Base-by-base conservation (phyloP, 1,284 basidiomycete species). In the Termitomyces sp. region DNA sequence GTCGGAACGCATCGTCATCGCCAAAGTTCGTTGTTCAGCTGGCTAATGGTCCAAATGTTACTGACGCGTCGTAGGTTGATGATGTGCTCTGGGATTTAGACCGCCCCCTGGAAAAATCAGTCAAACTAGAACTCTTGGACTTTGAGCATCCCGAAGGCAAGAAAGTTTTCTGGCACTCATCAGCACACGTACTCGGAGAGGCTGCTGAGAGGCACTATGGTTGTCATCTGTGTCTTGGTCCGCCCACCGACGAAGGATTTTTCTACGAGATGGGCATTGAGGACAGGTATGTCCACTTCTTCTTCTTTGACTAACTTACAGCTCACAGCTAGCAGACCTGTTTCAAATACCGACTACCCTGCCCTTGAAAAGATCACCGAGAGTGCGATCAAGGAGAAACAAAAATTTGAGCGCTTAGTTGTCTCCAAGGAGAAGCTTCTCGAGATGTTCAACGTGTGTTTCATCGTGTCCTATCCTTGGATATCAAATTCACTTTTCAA, bases 161-260 rank as follows among this genome's bases (percentile, higher is more conserved):
- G 70, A 88, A 88, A 64, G 97, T 99, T 34, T 99, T 99, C 78
- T 99, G 97, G 97, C 97, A 99, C 70, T 98, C 96, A 24, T 98
- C 95, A 10, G 97, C 97, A 0, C 97, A 99, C 73, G 94, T 99
- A 54, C 81, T 99, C n/a, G 97, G 97, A 51, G 97, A 99, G 74
- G 92, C 97, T 44, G 87, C 94, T 43, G 97, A 99, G 72, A 83
- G 92, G 57, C 94, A 97, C 71, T 98, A 98, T 70, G 96, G 96
- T 42, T 98, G 95, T 71, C 94, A 98, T 75, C 80, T 99, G 17
- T 98, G 96, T 68, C 88, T 98, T 63, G 97, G 97, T 13, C 97
- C 97, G 19, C 97, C 97, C 19, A 95, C 94, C 2, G 94, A 98
- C 42, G 96, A 99, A 30, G 97, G 97, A 13, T 99, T 99, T 82